phyloP scores from a whole-genome alignment of 768 basidiomycete genomes.

The Auricularia cornea region DNA sequence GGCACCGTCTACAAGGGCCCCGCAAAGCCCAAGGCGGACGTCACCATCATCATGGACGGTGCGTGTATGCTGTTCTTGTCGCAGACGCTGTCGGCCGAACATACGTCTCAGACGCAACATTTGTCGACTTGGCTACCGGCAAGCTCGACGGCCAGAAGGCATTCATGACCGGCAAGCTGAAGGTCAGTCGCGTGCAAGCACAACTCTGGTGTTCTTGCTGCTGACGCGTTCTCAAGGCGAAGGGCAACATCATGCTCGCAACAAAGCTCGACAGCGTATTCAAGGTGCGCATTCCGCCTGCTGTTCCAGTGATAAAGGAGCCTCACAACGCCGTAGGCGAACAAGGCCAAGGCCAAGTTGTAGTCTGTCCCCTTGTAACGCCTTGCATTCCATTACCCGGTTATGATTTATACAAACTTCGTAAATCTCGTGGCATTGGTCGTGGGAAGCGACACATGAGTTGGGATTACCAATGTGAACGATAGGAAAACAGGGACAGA shows the following conservation, averaged over 20 bases:
- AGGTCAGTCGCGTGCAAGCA: conserved; percentile 25
- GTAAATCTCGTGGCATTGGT: not conserved
- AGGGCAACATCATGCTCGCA: conserved; percentile 88
- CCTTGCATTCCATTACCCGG: not conserved
- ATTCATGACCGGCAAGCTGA: conserved; percentile 92
- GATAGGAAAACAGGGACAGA: not conserved
- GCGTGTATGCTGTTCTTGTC: too few relatives aligned
- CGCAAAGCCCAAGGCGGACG: conserved; percentile 64
- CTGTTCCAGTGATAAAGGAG: not conserved
- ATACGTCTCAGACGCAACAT: conserved; percentile 51
- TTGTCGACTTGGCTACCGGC: conserved; percentile 60
- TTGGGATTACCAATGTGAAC: not conserved
- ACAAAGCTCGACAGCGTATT: conserved; percentile 83
- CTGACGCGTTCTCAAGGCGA: conserved; percentile 31
- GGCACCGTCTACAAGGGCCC: conserved; percentile 69
- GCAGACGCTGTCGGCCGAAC: too few relatives aligned
- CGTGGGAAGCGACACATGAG: not conserved
- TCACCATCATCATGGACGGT: conserved; percentile 63
- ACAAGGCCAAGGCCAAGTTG: not conserved
- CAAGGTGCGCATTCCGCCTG: conserved; percentile 43
- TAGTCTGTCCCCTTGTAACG: not conserved
- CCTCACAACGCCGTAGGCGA: conserved; percentile 1
- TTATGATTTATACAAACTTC: too few relatives aligned
- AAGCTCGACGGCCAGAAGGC: conserved; percentile 92
- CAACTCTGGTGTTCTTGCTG: not conserved